Conservation (phyloP, 2,329 filamentous ascomycete species). For the Chaetomium olivaceum region DNA sequence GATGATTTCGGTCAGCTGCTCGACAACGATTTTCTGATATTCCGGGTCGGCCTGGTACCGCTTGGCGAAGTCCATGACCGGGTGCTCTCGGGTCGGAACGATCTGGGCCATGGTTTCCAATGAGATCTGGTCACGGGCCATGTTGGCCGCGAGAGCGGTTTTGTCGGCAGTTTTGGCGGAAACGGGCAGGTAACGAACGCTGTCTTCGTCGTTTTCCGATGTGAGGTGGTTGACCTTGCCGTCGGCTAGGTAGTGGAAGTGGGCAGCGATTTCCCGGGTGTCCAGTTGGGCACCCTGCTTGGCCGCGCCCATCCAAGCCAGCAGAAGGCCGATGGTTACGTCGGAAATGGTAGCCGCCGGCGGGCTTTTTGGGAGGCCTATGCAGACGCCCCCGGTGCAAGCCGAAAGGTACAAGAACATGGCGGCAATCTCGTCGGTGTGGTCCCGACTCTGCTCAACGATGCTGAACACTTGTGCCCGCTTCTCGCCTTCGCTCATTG, state of each 20-base stretch:
- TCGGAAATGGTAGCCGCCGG: conserved; percentile 41
- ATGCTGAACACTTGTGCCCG: conserved; percentile 48
- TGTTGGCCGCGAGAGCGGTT: conserved; percentile 18
- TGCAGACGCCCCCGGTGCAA: conserved; percentile 45
- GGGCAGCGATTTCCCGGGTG: conserved; percentile 14
- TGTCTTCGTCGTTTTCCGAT: conserved; percentile 24
- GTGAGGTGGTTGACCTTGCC: conserved; percentile 25
- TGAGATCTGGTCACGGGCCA: conserved; percentile 13
- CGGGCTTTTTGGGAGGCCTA: conserved; percentile 35
- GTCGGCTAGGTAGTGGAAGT: conserved; percentile 24
- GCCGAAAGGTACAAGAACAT: conserved; percentile 47
- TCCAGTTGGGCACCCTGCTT: conserved; percentile 30
- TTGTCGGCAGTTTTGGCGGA: background rate
- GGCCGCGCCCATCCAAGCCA: conserved; percentile 47
- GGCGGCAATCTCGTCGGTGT: conserved; percentile 29
- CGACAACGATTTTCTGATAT: conserved; percentile 43
- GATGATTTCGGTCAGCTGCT: conserved; percentile 47
- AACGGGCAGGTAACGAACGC: conserved; percentile 21
- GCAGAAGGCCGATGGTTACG: conserved; percentile 44
- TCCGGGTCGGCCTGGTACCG: conserved; percentile 42
- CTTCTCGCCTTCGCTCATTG: conserved; percentile 40
- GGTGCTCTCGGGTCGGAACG: conserved; percentile 32
- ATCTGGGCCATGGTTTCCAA: conserved; percentile 33
- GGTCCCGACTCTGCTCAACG: conserved; percentile 33
- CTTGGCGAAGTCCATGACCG: conserved; percentile 41